Evolutionary conservation across 2,329 filamentous ascomycete genomes (phyloP), one percentile per base, ranked within the genome.

Genomic region (Parafenestella ontariensis): DNA sequence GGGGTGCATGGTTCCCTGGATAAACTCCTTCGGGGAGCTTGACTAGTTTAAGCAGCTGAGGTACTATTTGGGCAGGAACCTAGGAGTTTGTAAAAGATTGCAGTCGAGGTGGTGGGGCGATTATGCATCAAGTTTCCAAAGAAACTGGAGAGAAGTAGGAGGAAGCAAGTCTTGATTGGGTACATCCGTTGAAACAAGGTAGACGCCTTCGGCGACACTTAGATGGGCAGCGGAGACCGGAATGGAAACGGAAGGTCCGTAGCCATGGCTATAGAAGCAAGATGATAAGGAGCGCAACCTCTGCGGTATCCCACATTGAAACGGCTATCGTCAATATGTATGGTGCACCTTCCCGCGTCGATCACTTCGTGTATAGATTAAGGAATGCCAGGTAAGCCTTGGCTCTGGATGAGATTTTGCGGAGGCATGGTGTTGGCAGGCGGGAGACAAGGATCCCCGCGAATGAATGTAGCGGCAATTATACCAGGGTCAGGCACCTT

Each of bases 351-450:
- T 54, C 40, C 28, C n/a, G 15, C 49, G 62, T 56, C 54, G 64
- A 69, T 70, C 65, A 55, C 46, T 44, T 49, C 47, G 49, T n/a
- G 46, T 51, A 49, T 64, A 66, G 54, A 72, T 72, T 69, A 68
- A 65, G 51, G 46, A 28, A 54, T 39, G 34, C 44, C 52, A 43
- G 58, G 37, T 49, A 37, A 39, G 56, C 39, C 61, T 68, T 67
- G 64, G 68, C 64, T 28, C 20, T 34, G 44, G 18, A 54, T 33
- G 47, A 36, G 46, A 37, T 54, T 54, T 54, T 24, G 33, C 51
- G 24, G 46, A 34, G 34, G 28, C 42, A 40, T 28, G 23, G 24
- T n/a, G 3, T 20, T 56, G 53, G 58, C 59, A 54, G 54, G 58
- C 46, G 49, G 33, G 48, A 29, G 36, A 29, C 37, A 42, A 24